A percentile compares a stretch with the other conserved stretches of the same genome.
Evolutionary conservation across 805 yeast genomes (phyloP).

Genomic region (Osmozyma mogii): DNA sequence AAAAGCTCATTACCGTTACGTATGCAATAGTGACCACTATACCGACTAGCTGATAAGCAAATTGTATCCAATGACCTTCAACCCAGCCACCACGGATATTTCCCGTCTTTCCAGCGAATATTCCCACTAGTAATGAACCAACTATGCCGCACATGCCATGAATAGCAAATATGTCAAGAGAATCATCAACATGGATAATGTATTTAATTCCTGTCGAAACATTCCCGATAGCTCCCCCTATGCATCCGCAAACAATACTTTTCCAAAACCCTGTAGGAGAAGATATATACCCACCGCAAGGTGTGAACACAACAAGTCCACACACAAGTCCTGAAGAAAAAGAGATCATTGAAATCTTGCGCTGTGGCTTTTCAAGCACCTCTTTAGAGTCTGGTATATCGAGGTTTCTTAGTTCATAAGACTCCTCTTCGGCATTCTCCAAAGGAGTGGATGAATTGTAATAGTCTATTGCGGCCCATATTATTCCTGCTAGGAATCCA

Average conservation of each 20-base stretch:
- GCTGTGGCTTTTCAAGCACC: constrained; percentile 12
- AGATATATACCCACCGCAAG: constrained; percentile 35
- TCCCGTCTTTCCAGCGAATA: constrained; percentile 27
- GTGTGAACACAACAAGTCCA: constrained; percentile 36
- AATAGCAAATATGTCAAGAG: constrained; percentile 36
- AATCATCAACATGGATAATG: constrained; percentile 32
- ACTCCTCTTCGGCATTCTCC: constrained; percentile 13
- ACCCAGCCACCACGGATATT: constrained; percentile 36
- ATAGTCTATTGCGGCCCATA: constrained; percentile 32
- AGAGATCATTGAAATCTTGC: constrained; percentile 30
- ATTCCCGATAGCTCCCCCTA: constrained; percentile 31
- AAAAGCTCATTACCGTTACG: constrained; percentile 24
- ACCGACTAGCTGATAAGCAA: constrained; percentile 34
- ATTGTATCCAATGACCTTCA: constrained; percentile 30
- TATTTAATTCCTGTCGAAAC: constrained; percentile 34
- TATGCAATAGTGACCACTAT: constrained; percentile 26
- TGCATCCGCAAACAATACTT: constrained; percentile 28
- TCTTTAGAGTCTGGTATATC: constrained; percentile 4
- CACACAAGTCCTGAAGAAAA: constrained; percentile 34
- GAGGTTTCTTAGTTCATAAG: neutral
- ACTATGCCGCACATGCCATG: constrained; percentile 36
- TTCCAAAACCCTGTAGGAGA: constrained; percentile 32
- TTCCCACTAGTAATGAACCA: constrained; percentile 34
- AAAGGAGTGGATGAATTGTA: constrained; percentile 33
- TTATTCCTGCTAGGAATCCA: constrained; percentile 26